These are phyloP conservation scores for Calycina herbarum DNA, from an alignment of 2,329 filamentous ascomycete genomes.

Conservation along the genomic window DNA sequence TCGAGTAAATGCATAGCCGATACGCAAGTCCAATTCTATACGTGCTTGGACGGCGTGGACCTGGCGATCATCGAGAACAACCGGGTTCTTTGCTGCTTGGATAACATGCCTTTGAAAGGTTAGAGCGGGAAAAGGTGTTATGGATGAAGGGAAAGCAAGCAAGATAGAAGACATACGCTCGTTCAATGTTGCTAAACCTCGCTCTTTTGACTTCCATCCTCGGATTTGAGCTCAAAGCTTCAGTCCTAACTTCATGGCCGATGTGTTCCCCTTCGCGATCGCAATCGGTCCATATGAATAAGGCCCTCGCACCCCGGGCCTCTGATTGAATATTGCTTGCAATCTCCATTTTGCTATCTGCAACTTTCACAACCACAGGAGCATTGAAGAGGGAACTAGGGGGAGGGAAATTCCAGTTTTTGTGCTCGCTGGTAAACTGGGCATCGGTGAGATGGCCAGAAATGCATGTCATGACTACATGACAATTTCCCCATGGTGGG, in stretches of 20 bases:
- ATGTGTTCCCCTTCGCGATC: constrained; percentile 98
- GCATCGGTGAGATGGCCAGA: constrained; percentile 81
- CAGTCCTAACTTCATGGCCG: constrained; percentile 82
- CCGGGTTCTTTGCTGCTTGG: constrained; percentile 74
- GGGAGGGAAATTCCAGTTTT: constrained; percentile 77
- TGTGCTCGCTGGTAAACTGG: constrained; percentile 74
- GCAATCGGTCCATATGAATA: constrained; percentile 99
- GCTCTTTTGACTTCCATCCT: constrained; percentile 80
- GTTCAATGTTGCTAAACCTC: constrained; percentile 93
- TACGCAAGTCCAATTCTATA: constrained; percentile 89
- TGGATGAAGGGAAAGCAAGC: constrained; percentile 32
- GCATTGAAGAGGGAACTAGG: constrained; percentile 81
- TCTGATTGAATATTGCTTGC: constrained; percentile 82
- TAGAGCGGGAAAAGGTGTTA: neutral
- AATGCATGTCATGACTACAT: constrained; percentile 92
- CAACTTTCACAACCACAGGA: constrained; percentile 67
- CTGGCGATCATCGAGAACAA: constrained; percentile 79
- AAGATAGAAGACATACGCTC: constrained; percentile 55
- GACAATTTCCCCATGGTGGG: constrained; percentile 73
- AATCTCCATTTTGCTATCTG: constrained; percentile 75
- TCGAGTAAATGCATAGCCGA: constrained; percentile 89
- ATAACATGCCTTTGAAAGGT: constrained; percentile 70
- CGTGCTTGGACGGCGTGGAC: constrained; percentile 84
- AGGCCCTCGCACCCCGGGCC: constrained; percentile 67
- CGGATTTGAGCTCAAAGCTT: constrained; percentile 73